Evolutionary conservation across 1,139 yeast species (phyloP).

Genomic region (Wickerhamomyces sp.): DNA sequence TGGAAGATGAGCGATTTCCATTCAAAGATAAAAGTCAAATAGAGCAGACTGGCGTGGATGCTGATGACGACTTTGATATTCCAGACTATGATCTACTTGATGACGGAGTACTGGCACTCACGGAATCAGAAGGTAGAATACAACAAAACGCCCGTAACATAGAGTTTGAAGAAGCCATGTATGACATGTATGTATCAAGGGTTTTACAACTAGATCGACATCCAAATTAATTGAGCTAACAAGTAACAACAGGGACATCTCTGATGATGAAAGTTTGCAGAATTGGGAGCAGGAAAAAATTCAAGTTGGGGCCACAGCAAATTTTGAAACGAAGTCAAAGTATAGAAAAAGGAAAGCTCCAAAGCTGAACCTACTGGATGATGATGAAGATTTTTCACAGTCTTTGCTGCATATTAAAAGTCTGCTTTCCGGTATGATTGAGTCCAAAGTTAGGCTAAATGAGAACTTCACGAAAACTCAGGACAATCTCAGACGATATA

Average conservation of each 20-base stretch:
- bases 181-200: conserved; percentile 27
- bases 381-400: conserved; percentile 2
- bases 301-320: conserved; percentile 8
- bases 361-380: conserved; percentile 7
- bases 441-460: not conserved
- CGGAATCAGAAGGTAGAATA: conserved; percentile 20
- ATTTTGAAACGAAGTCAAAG: not conserved
- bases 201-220: conserved; percentile 20
- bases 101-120: conserved; percentile 32
- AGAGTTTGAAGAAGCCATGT: conserved; percentile 36
- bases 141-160: conserved; percentile 25
- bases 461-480: not conserved
- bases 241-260: conserved; percentile 25
- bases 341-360: conserved; percentile 2
- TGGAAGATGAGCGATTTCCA: not conserved
- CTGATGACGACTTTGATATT: conserved; percentile 28
- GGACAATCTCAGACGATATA: not conserved
- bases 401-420: not conserved
- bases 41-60: conserved; percentile 21
- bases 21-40: not conserved
- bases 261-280: conserved; percentile 25
- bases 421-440: no score
- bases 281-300: conserved; percentile 21
- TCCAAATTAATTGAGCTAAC: no score
- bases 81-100: conserved; percentile 27